Evolutionary conservation across 257 asterid species (phyloP).

Genomic region (Verbascum thapsus): DNA sequence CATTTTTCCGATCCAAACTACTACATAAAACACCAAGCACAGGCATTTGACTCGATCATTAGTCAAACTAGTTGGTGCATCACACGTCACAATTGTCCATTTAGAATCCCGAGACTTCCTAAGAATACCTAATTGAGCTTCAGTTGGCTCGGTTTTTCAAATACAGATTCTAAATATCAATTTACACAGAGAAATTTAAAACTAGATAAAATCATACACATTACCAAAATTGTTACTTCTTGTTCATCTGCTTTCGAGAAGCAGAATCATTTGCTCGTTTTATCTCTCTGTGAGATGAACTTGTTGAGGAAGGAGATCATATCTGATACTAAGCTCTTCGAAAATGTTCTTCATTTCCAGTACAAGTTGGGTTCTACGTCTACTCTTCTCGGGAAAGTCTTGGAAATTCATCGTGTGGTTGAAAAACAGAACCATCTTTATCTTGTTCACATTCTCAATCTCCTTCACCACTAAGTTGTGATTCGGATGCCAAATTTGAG

Average conservation of each 20-base stretch:
- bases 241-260: background rate
- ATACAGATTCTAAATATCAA: too few species aligned
- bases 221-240: constrained; percentile 21
- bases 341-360: constrained; percentile 80
- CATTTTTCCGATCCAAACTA: too few species aligned
- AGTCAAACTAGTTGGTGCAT: too few species aligned
- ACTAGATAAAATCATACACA: background rate
- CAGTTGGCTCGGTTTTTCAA: too few species aligned
- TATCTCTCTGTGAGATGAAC: too few species aligned
- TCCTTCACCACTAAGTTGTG: constrained; percentile 87
- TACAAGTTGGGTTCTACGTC: constrained; percentile 65
- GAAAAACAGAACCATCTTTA: constrained; percentile 73
- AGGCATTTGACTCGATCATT: too few species aligned
- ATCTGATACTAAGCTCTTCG: constrained; percentile 74
- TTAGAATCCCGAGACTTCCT: too few species aligned
- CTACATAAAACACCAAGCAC: too few species aligned
- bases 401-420: constrained; percentile 97
- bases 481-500: constrained; percentile 79
- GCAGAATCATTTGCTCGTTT: background rate
- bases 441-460: constrained; percentile 89
- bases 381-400: constrained; percentile 64
- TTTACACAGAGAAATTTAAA: background rate
- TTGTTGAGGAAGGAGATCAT: constrained; percentile 44
- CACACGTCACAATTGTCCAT: too few species aligned
- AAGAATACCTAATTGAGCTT: too few species aligned